Percentiles rank a stretch among this genome's conserved stretches.
phyloP scores from a whole-genome alignment of 139 green algal genomes.

The Haematococcus lacustris region DNA sequence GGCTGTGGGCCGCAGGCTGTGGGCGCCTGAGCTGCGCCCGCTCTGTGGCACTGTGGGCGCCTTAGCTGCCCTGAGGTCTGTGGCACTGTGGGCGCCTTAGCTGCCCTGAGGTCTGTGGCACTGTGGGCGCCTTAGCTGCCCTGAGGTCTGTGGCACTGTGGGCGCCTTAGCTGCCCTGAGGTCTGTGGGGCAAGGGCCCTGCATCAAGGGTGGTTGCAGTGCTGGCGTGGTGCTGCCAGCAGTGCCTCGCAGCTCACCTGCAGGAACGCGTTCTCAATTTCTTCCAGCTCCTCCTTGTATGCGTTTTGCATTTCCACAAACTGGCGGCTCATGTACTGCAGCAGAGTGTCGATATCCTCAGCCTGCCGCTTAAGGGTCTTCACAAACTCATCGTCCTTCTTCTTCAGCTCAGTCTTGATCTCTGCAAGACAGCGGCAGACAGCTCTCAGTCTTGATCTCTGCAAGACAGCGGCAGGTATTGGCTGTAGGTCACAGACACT shows the following conservation, averaged over 20 bases:
- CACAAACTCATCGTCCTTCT: conserved; percentile 75
- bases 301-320: conserved; percentile 49
- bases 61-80: no score
- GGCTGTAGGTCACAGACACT: not conserved
- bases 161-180: no score
- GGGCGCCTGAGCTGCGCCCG: no score
- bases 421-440: conserved; percentile 16
- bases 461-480: not conserved
- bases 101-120: no score
- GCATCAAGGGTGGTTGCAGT: no score
- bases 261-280: conserved; percentile 62
- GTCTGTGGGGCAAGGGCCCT: no score
- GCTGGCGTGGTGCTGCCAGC: not conserved
- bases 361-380: conserved; percentile 58
- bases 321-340: conserved; percentile 49
- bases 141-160: no score
- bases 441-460: not conserved
- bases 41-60: no score
- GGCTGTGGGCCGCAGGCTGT: no score
- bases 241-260: conserved; percentile 30
- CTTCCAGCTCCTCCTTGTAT: conserved; percentile 50
- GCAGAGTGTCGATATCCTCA: conserved; percentile 55
- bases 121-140: no score
- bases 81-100: no score
- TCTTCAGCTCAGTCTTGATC: conserved; percentile 58